These are phyloP conservation scores for Fusarium piperis DNA, from an alignment of 2,329 filamentous ascomycete genomes.

Conservation along the genomic window DNA sequence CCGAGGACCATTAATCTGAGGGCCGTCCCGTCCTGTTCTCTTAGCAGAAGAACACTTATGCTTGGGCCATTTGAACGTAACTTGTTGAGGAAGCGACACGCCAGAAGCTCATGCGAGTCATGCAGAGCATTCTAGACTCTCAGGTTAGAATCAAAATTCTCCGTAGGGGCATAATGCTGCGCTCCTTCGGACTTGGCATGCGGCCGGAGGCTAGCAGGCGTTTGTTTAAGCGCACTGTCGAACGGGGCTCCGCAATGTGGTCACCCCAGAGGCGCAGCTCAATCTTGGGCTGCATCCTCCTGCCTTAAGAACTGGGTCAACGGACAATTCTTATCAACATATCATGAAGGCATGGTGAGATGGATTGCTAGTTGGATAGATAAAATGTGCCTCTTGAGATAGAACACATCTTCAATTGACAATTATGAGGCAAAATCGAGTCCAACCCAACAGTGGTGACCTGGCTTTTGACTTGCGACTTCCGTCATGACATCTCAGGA, in stretches of 20 bases:
- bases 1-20: background rate
- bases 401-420: background rate
- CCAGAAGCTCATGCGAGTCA: background rate
- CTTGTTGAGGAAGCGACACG: background rate
- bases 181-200: background rate
- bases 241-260: background rate
- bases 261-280: background rate
- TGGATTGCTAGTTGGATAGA: background rate
- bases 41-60: background rate
- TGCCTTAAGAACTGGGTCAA: background rate
- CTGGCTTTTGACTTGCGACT: rapidly evolving
- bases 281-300: background rate
- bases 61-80: background rate
- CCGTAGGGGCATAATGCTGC: background rate
- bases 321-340: background rate
- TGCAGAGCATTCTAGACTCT: background rate
- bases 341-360: no score
- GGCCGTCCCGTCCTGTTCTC: background rate
- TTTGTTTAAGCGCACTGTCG: background rate
- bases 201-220: background rate
- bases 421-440: background rate
- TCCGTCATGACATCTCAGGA: background rate
- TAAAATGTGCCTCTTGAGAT: background rate
- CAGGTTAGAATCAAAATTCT: background rate
- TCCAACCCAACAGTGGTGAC: background rate